phyloP scores from a whole-genome alignment of 2,329 filamentous ascomycete genomes.

The Fusarium bulbicola region DNA sequence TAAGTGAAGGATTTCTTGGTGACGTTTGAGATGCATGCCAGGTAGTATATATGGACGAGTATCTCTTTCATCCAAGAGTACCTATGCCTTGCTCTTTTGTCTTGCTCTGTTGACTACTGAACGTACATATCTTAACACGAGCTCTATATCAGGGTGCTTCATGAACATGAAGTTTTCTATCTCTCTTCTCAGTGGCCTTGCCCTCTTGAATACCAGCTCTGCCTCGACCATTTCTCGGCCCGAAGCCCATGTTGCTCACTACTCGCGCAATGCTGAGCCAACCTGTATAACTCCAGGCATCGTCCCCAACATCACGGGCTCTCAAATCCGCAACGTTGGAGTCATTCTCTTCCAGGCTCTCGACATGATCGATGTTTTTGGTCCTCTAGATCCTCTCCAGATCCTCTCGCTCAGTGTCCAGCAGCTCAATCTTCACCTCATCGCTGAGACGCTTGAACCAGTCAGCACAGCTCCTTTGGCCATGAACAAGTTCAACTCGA shows the following conservation, averaged over 20 bases:
- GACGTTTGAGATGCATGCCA: not conserved
- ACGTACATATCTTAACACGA: not conserved
- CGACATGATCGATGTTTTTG: conserved; percentile 57
- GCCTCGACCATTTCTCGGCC: conserved; percentile 10
- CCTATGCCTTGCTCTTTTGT: not conserved
- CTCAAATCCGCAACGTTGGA: conserved; percentile 48
- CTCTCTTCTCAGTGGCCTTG: conserved; percentile 12
- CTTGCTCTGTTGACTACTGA: not conserved
- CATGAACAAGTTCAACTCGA: conserved; percentile 47
- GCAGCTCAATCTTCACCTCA: conserved; percentile 52
- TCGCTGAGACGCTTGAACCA: conserved; percentile 53
- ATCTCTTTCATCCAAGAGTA: not conserved
- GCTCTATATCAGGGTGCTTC: not conserved
- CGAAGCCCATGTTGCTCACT: not conserved
- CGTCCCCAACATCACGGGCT: conserved; percentile 33
- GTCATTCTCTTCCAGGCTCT: conserved; percentile 57
- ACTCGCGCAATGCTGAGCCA: not conserved
- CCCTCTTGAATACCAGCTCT: conserved; percentile 9
- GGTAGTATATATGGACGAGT: not conserved
- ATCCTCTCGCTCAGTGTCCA: conserved; percentile 47
- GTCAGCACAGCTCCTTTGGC: conserved; percentile 48
- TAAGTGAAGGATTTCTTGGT: conserved; percentile 5
- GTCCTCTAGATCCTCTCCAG: conserved; percentile 57
- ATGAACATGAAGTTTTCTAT: conserved; percentile 35
- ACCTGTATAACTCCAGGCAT: conserved; percentile 35